phyloP scores from a whole-genome alignment of 805 yeast species.

The Candida xyloterini region DNA sequence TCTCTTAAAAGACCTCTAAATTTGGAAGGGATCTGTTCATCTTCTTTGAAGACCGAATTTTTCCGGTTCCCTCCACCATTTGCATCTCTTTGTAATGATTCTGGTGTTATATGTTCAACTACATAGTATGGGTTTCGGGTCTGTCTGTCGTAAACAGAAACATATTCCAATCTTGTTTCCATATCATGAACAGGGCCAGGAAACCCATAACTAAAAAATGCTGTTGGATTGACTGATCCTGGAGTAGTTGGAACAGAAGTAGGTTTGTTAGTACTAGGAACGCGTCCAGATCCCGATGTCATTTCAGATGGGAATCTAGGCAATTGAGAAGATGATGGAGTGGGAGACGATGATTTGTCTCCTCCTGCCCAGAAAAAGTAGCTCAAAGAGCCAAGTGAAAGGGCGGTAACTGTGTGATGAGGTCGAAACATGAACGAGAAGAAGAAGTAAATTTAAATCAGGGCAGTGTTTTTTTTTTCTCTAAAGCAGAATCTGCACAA shows the following conservation, averaged over 20 bases:
- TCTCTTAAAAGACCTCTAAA: slow-evolving; percentile 79
- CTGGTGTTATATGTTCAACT: slow-evolving; percentile 81
- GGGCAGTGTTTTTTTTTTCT: slow-evolving; percentile 7
- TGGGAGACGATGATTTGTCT: slow-evolving; percentile 12
- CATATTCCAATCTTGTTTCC: slow-evolving; percentile 67
- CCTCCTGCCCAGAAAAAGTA: slow-evolving; percentile 32
- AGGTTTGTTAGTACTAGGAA: slow-evolving; percentile 4
- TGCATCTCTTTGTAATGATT: slow-evolving; percentile 48
- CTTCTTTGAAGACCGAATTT: slow-evolving; percentile 82
- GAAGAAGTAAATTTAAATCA: not conserved
- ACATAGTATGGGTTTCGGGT: slow-evolving; percentile 84
- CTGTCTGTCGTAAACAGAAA: slow-evolving; percentile 82
- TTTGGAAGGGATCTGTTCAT: slow-evolving; percentile 69
- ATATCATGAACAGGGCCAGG: slow-evolving; percentile 95
- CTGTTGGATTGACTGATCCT: slow-evolving; percentile 61
- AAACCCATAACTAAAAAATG: slow-evolving; percentile 85
- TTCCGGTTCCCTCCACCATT: slow-evolving; percentile 65
- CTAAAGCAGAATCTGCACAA: not conserved
- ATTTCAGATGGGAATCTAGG: slow-evolving; percentile 17
- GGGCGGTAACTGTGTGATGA: slow-evolving; percentile 15
- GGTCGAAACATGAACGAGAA: slow-evolving; percentile 16
- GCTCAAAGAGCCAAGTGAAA: slow-evolving; percentile 26
- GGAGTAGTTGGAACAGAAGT: slow-evolving; percentile 23
- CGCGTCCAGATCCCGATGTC: slow-evolving; percentile 8
- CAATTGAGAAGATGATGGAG: slow-evolving; percentile 18